Conservation (phyloP, 805 yeast species). For the Huiozyma naganishii region DNA sequence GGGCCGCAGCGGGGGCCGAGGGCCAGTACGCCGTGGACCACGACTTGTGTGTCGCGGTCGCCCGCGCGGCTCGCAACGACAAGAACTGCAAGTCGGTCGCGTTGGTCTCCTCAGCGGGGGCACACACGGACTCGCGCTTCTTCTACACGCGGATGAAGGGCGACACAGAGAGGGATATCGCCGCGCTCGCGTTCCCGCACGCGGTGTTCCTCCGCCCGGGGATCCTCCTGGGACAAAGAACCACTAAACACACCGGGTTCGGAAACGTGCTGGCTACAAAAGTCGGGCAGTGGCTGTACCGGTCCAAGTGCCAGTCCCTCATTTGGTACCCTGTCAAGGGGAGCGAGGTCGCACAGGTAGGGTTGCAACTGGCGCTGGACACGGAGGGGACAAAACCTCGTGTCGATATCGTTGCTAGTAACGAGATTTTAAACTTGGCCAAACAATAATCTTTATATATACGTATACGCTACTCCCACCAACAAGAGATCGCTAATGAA, state of each 20-base stretch:
- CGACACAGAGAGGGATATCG: constrained; percentile 56
- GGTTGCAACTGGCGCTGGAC: constrained; percentile 32
- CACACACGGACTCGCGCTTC: constrained; percentile 42
- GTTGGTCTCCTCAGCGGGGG: constrained; percentile 56
- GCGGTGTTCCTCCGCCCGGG: constrained; percentile 77
- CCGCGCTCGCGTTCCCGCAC: constrained; percentile 51
- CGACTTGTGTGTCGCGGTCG: constrained; percentile 57
- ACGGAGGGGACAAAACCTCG: constrained; percentile 10
- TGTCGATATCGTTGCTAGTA: constrained; percentile 22
- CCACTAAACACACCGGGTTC: constrained; percentile 27
- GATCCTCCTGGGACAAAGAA: constrained; percentile 51
- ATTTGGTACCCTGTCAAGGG: constrained; percentile 42
- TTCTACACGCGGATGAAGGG: constrained; percentile 65
- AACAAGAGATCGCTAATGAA: constrained; percentile 8
- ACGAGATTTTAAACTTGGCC: constrained; percentile 15
- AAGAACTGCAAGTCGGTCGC: constrained; percentile 60
- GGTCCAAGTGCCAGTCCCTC: constrained; percentile 26
- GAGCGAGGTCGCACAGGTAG: constrained; percentile 55
- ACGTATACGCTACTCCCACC: neutral
- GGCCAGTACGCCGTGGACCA: constrained; percentile 63
- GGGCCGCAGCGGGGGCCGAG: constrained; percentile 57
- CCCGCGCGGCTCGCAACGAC: constrained; percentile 55
- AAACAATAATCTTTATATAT: neutral
- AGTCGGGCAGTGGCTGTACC: constrained; percentile 27
- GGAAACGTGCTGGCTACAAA: constrained; percentile 25